phyloP scores from a whole-genome alignment of 2,329 filamentous ascomycete species.

The Massarina eburnea region DNA sequence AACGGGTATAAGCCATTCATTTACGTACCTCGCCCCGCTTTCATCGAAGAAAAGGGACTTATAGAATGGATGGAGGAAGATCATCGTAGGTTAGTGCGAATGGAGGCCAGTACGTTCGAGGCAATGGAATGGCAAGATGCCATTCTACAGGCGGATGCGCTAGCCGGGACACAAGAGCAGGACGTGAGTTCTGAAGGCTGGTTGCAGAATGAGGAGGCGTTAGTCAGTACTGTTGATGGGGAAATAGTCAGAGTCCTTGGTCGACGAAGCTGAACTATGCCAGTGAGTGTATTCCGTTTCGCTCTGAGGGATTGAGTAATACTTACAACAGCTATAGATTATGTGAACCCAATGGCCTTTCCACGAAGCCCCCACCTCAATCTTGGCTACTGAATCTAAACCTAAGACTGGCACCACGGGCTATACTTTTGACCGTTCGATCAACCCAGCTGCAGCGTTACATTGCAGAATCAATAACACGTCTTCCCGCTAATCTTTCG shows the following conservation, averaged over 20 bases:
- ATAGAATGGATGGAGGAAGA: conserved; percentile 1
- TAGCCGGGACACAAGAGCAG: background rate
- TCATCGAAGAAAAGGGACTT: conserved; percentile 1
- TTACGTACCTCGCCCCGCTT: background rate
- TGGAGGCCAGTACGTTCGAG: background rate
- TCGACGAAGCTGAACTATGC: background rate
- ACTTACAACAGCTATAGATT: too few species aligned
- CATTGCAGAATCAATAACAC: conserved; percentile 3
- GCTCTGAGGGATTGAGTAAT: too few species aligned
- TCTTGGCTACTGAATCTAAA: background rate
- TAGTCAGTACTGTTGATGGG: background rate
- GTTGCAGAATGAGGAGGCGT: background rate
- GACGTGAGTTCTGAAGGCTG: background rate
- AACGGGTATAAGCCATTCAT: conserved; percentile 2
- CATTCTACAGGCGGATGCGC: background rate
- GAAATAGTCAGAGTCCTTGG: background rate
- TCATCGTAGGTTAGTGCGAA: background rate
- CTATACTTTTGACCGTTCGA: conserved; percentile 2
- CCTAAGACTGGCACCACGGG: conserved; percentile 3
- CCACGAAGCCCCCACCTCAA: too few species aligned
- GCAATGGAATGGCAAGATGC: background rate
- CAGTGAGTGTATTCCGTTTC: too few species aligned
- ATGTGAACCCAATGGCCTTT: too few species aligned
- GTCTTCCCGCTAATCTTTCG: conserved; percentile 3
- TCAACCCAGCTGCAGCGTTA: conserved; percentile 1